phyloP scores from a whole-genome alignment of 345 rosid genomes.

The Pistacia integerrima region DNA sequence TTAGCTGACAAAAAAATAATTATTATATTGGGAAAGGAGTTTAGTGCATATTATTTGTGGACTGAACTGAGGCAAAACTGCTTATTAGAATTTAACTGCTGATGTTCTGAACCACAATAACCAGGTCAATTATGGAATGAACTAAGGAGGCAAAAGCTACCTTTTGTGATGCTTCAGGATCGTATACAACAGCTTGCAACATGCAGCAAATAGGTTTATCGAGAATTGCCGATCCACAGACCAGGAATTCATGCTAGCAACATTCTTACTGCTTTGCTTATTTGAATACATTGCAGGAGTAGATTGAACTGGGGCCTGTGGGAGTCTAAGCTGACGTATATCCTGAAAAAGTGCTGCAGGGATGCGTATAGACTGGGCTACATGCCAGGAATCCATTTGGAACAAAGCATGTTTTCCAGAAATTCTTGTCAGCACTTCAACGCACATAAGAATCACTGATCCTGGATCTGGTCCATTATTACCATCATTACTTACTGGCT shows the following conservation, averaged over 20 bases:
- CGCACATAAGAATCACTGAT: constrained; percentile 83
- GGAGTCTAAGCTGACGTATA: constrained; percentile 38
- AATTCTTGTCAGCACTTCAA: constrained; percentile 79
- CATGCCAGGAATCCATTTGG: constrained; percentile 73
- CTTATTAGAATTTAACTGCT: constrained; percentile 5
- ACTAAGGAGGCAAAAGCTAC: constrained; percentile 34
- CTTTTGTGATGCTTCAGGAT: constrained; percentile 81
- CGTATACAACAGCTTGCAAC: constrained; percentile 73
- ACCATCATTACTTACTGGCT: constrained; percentile 23
- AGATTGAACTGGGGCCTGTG: constrained; percentile 31
- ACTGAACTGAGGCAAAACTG: background rate
- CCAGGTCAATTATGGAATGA: background rate
- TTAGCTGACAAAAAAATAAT: background rate
- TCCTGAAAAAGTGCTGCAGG: constrained; percentile 71
- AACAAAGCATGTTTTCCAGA: constrained; percentile 70
- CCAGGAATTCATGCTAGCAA: constrained; percentile 28
- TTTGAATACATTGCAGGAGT: constrained; percentile 18
- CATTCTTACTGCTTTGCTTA: constrained; percentile 28
- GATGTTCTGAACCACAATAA: background rate
- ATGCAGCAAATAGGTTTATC: constrained; percentile 54
- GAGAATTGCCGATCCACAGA: constrained; percentile 59
- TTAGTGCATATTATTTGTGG: no score
- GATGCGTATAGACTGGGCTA: constrained; percentile 65
- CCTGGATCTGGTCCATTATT: constrained; percentile 71
- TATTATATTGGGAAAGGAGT: no score